These are phyloP conservation scores for Fusarium newnesense DNA, from an alignment of 2,329 filamentous ascomycete species.

Conservation along the genomic window DNA sequence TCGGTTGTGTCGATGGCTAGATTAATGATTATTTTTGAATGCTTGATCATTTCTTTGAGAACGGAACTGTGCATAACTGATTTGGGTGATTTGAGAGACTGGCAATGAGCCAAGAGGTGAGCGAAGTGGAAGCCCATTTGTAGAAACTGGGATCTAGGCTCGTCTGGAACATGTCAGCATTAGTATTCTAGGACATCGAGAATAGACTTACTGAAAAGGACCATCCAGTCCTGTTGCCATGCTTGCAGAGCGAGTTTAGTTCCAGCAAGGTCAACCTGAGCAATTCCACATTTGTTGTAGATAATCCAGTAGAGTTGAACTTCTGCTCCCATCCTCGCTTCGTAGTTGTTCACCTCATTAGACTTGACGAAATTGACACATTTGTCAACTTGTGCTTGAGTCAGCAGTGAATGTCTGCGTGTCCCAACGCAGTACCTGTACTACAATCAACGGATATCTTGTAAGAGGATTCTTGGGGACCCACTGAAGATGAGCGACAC, in stretches of 20 bases:
- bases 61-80: constrained; percentile 15
- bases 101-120: constrained; percentile 38
- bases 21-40: constrained; percentile 40
- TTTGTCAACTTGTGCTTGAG: constrained; percentile 33
- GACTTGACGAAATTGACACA: constrained; percentile 26
- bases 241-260: constrained; percentile 20
- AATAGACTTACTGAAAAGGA: constrained; percentile 31
- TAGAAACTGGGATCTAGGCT: constrained; percentile 45
- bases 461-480: fast-evolving
- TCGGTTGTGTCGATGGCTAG: constrained; percentile 45
- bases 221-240: constrained; percentile 40
- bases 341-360: constrained; percentile 36
- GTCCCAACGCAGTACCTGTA: constrained; percentile 44
- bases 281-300: constrained; percentile 31
- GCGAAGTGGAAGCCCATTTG: constrained; percentile 47
- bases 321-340: constrained; percentile 44
- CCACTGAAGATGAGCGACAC: constrained; percentile 44
- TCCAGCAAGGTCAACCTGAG: constrained; percentile 11
- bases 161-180: constrained; percentile 23
- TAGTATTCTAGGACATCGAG: background rate
- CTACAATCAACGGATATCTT: background rate
- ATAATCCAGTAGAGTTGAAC: constrained; percentile 45
- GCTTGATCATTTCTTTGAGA: constrained; percentile 40
- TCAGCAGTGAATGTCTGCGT: constrained; percentile 34
- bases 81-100: constrained; percentile 34